Base-by-base conservation (phyloP, 108 stramenopile species). In the Cylindrotheca fusiformis region DNA sequence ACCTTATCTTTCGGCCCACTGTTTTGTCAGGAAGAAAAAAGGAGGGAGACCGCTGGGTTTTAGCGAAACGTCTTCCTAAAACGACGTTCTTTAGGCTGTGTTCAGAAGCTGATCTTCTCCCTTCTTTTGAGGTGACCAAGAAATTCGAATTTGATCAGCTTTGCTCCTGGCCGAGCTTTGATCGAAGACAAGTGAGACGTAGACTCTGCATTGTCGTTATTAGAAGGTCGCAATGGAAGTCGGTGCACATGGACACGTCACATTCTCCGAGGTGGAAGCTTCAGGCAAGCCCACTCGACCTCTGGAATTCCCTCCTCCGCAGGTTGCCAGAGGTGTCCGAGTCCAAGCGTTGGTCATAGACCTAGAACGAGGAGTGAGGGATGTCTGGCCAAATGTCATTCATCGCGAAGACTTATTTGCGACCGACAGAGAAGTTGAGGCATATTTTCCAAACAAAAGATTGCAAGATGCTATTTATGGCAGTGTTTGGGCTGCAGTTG, bases 401-500 rank as follows among this genome's bases (percentile, higher is more conserved):
- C 87, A 88, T 64, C 71, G 92, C 31, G 83, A 81, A 75, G 82
- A 77, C 50, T 27, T 60, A 32, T 61, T 72, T 45, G 63, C 60
- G 26, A 58, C 49, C 8, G 44, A 23, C 19, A 18, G 30, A 6
- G 25, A 71, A 25, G 79, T 80, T 55, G 57, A 80, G 18, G 88
- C 92, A 10, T 94, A 90, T 58, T 86, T 82, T 75, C 92, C 92
- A 12, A 84, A 76, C 31, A 71, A 81, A 25, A 76, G 84, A 21
- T 73, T 94, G 33, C 92, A 94, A 59, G 85, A 88, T 68, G 92
- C 92, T 1, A 94, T 94, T 63, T 94, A 90, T 71, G 92, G 92
- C 12, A 71, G 63, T 49, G 87, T 94, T 25, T 85, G 87, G 77
- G 83, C 82, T 2, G 88, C 87, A 60, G 59, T 87, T 21, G 85